Conservation (phyloP, 2,329 filamentous ascomycete species). For the Knufia petricola region DNA sequence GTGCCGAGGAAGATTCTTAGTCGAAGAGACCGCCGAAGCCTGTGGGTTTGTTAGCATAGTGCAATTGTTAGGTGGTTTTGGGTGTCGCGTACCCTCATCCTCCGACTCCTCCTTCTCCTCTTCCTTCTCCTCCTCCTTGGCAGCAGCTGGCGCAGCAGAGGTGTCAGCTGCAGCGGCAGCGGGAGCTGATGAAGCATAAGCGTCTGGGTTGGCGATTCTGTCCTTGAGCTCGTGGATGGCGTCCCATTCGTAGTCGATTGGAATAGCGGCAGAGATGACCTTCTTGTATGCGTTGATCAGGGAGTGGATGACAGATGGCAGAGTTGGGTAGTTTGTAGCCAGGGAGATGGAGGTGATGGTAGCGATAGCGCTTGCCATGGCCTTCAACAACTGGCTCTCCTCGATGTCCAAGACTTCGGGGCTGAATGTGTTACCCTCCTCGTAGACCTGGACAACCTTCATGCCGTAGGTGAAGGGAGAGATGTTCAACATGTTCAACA, state of each 20-base stretch:
- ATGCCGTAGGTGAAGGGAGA: slow-evolving; percentile 99
- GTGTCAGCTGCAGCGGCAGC: slow-evolving; percentile 49
- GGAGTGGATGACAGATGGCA: slow-evolving; percentile 93
- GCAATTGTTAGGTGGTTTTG: slow-evolving; percentile 29
- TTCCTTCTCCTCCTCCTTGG: slow-evolving; percentile 48
- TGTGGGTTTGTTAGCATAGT: slow-evolving; percentile 29
- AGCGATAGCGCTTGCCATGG: slow-evolving; percentile 69
- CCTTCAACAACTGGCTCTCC: slow-evolving; percentile 83
- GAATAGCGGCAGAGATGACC: slow-evolving; percentile 74
- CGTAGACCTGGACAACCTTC: slow-evolving; percentile 92
- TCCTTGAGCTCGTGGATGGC: slow-evolving; percentile 98
- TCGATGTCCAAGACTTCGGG: slow-evolving; percentile 81
- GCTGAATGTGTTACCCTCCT: slow-evolving; percentile 88
- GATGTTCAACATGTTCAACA: slow-evolving; percentile 99
- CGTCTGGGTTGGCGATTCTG: slow-evolving; percentile 97
- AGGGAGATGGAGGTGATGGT: slow-evolving; percentile 87
- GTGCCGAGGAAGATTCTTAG: slow-evolving; percentile 33
- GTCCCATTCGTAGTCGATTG: slow-evolving; percentile 87
- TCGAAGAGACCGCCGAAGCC: slow-evolving; percentile 77
- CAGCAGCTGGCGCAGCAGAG: slow-evolving; percentile 42
- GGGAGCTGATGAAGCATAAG: slow-evolving; percentile 78
- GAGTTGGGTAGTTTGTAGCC: slow-evolving; percentile 86
- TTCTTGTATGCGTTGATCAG: slow-evolving; percentile 99
- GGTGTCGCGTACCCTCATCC: slow-evolving; percentile 46
- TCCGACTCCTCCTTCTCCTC: slow-evolving; percentile 58